A percentile compares a stretch with the other conserved stretches of the same genome.
Evolutionary conservation across 495 filamentous ascomycete genomes (phyloP).

Genomic region (Penicillium silybi): DNA sequence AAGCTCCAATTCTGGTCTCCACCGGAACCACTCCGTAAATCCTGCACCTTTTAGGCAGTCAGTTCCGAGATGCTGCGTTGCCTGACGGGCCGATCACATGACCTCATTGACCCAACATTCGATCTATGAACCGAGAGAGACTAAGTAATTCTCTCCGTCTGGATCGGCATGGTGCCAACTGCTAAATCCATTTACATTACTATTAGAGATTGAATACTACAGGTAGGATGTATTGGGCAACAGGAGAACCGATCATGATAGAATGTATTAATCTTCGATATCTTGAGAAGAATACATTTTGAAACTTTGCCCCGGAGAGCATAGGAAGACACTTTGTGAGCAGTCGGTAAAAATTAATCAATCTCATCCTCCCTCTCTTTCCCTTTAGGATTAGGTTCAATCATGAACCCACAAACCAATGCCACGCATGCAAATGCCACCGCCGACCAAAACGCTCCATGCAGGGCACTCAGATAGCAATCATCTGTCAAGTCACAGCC

Average conservation of each 20-base stretch:
- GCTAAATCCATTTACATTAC: background rate
- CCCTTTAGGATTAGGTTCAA: background rate
- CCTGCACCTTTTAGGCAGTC: conserved; percentile 7
- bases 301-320: no score
- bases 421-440: background rate
- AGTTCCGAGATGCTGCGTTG: background rate
- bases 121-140: background rate
- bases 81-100: background rate
- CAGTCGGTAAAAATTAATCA: background rate
- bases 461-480: conserved; percentile 10
- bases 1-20: background rate
- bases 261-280: no score
- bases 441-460: conserved; percentile 5
- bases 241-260: no score
- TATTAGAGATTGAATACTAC: no score
- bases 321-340: no score
- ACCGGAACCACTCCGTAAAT: background rate
- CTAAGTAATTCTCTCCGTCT: background rate
- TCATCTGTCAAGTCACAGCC: background rate
- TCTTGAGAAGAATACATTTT: no score
- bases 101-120: background rate
- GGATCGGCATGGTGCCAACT: background rate
- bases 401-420: conserved; percentile 1
- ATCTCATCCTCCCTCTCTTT: background rate
- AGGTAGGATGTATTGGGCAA: no score